These are phyloP conservation scores for Lachancea sp. DNA, from an alignment of 805 yeast genomes.

Conservation along the genomic window DNA sequence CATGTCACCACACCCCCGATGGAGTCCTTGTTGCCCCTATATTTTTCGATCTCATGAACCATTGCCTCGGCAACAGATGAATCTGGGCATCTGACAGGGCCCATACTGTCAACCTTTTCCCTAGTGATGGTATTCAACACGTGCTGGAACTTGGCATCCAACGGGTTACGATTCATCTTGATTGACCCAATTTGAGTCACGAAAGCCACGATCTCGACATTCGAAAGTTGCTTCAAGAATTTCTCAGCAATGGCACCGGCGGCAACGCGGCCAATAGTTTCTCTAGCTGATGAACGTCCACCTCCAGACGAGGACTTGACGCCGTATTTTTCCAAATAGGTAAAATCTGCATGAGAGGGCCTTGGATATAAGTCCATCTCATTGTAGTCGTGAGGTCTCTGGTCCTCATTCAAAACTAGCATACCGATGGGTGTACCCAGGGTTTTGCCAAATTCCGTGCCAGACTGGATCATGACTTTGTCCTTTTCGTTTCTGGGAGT, in stretches of 20 bases:
- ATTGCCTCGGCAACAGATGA: slow-evolving; percentile 60
- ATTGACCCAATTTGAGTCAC: slow-evolving; percentile 87
- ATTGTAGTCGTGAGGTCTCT: slow-evolving; percentile 91
- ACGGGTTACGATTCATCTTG: slow-evolving; percentile 68
- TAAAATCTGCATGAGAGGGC: slow-evolving; percentile 97
- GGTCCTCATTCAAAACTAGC: slow-evolving; percentile 91
- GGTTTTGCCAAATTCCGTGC: slow-evolving; percentile 85
- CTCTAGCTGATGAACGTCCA: slow-evolving; percentile 95
- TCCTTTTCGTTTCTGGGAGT: slow-evolving; percentile 98
- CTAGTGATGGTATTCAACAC: slow-evolving; percentile 73
- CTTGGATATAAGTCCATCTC: slow-evolving; percentile 95
- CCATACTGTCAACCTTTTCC: slow-evolving; percentile 78
- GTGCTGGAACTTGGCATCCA: slow-evolving; percentile 56
- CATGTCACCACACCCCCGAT: slow-evolving; percentile 98
- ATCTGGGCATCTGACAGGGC: slow-evolving; percentile 94
- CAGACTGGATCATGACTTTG: slow-evolving; percentile 85
- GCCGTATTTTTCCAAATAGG: slow-evolving; percentile 86
- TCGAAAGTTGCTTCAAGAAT: slow-evolving; percentile 64
- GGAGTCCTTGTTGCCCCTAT: slow-evolving; percentile 82
- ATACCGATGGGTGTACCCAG: slow-evolving; percentile 94
- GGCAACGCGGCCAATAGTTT: slow-evolving; percentile 97
- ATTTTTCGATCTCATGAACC: slow-evolving; percentile 81
- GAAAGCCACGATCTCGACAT: slow-evolving; percentile 92
- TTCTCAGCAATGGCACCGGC: slow-evolving; percentile 99
- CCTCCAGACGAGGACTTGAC: slow-evolving; percentile 94